Conservation (phyloP, 1,139 yeast genomes). For the Scheffersomyces cryptocercus region DNA sequence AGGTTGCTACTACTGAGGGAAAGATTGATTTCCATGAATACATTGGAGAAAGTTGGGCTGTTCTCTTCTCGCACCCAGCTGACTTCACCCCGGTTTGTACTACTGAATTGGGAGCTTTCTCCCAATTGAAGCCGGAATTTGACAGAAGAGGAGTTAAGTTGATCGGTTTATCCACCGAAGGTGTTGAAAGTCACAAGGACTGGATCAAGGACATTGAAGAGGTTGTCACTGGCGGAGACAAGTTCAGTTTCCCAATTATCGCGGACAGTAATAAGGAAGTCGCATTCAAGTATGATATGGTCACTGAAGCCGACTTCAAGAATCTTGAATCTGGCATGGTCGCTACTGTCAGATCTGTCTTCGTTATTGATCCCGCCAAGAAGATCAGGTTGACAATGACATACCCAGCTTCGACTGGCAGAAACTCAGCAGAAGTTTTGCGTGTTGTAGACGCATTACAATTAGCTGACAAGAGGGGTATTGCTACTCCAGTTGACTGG, state of each 20-base stretch:
- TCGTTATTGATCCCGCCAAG: conserved; percentile 78
- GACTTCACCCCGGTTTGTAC: conserved; percentile 96
- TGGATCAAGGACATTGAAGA: conserved; percentile 89
- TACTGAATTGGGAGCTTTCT: conserved; percentile 91
- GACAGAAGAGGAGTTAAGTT: conserved; percentile 77
- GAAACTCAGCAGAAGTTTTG: conserved; percentile 85
- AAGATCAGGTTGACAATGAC: conserved; percentile 70
- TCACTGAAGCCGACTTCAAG: conserved; percentile 26
- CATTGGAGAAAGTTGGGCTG: conserved; percentile 75
- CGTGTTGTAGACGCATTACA: conserved; percentile 82
- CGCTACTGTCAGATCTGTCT: conserved; percentile 77
- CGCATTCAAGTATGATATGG: conserved; percentile 74
- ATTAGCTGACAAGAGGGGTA: conserved; percentile 66
- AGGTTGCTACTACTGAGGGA: conserved; percentile 73
- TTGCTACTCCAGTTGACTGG: conserved; percentile 88
- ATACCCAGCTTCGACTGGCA: conserved; percentile 85
- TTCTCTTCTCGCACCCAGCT: conserved; percentile 88
- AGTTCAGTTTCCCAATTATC: conserved; percentile 72
- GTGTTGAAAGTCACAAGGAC: conserved; percentile 68
- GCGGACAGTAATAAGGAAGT: conserved; percentile 76
- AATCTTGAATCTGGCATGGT: conserved; percentile 15
- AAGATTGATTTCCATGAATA: conserved; percentile 74
- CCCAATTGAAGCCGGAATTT: conserved; percentile 81
- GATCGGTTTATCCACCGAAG: conserved; percentile 83
- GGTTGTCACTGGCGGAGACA: conserved; percentile 55